These are phyloP conservation scores for Trichosporon ovoides DNA, from an alignment of 1,284 basidiomycete species.

Conservation along the genomic window DNA sequence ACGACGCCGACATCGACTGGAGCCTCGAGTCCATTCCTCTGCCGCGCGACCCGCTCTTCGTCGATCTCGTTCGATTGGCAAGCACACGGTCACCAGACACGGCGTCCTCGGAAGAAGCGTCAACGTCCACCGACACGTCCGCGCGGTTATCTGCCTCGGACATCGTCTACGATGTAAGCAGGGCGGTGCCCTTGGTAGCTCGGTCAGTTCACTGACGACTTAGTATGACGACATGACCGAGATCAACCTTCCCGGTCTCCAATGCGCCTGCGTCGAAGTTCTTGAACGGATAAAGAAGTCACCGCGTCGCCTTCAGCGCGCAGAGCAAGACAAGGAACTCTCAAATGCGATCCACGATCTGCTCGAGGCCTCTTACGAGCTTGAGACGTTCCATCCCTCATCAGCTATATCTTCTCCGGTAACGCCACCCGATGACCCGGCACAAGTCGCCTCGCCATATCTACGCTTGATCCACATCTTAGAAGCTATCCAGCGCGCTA, in stretches of 20 bases:
- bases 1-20: neutral
- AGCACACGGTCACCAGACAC: neutral
- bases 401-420: conserved; percentile 15
- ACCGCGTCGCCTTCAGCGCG: neutral
- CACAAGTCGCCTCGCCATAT: conserved; percentile 9
- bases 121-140: neutral
- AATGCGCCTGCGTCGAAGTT: conserved; percentile 28
- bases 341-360: conserved; percentile 33
- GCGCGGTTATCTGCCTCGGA: neutral
- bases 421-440: conserved; percentile 11
- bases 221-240: conserved; percentile 22
- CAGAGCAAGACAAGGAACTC: conserved; percentile 21
- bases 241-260: conserved; percentile 27
- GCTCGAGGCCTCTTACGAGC: conserved; percentile 38
- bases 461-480: conserved; percentile 10
- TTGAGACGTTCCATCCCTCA: conserved; percentile 31
- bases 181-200: neutral
- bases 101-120: neutral
- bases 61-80: neutral
- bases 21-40: neutral
- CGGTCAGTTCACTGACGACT: neutral
- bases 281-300: conserved; percentile 22
- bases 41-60: neutral
- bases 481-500: conserved; percentile 1
- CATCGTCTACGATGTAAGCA: conserved; percentile 2